Evolutionary conservation across 139 green algal genomes (phyloP), one percentile per base, ranked within the genome.

Genomic region (Coccomyxa sp.): DNA sequence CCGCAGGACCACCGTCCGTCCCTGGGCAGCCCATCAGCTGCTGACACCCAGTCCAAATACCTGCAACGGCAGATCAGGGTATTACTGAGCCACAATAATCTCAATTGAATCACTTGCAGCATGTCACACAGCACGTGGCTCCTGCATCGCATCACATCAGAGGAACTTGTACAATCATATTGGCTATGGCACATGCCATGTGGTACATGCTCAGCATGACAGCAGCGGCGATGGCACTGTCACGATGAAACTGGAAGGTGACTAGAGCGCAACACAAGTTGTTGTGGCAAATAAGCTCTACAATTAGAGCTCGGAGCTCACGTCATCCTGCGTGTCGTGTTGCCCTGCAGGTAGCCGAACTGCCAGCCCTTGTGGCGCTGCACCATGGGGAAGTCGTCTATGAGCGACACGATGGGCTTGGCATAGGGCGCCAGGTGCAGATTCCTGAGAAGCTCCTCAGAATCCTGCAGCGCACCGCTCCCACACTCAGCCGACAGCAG

Each of bases 361-460:
- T 70, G 73, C 73, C 73, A 78, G 41, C 73, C 73, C 41, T 70
- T 69, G 41, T 78, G 73, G 9, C 41, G 9, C 73, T 78, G 73
- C 40, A 68, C 35, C n/a, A 29, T 39, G 8, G 41, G 41, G 70
- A 77, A 81, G 39, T 76, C 68, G 18, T 70, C 31, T 8, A 55
- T 35, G n/a, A 81, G 68, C 7, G 77, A 81, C 16, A 41, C 69
- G 8, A 74, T 39, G 18, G 77, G 77, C n/a, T 72, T 35, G 4
- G 69, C 38, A 16, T 24, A 76, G 14, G 77, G 77, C 31, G 77
- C 77, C 33, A 81, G n/a, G 44, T 81, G 77, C 39, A 76, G 77
- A 34, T 39, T 71, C 12, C 69, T n/a, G 29, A 81, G n/a, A 22
- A 81, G 35, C 40, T 81, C 58, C 38, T 81, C 68, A 31, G 76